Conservation (phyloP, 768 basidiomycete species). For the Naganishia kalamii region DNA sequence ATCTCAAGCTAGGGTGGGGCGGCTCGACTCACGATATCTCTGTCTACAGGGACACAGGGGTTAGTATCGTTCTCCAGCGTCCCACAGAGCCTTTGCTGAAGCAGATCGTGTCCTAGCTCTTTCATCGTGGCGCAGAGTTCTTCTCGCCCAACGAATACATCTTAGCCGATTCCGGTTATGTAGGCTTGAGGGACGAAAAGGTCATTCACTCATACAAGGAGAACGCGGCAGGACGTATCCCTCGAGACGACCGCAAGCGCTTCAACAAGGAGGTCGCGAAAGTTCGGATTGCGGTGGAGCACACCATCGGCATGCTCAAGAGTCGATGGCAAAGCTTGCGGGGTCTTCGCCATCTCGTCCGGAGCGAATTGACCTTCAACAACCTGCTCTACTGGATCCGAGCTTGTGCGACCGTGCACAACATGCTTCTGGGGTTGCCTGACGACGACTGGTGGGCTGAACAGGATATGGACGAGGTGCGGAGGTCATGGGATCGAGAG, state of each 20-base stretch:
- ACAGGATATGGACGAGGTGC: too few relatives aligned
- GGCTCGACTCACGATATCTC: neutral
- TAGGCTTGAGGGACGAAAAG: neutral
- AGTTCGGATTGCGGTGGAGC: neutral
- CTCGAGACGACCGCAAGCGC: neutral
- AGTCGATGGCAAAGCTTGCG: neutral
- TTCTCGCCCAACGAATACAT: neutral
- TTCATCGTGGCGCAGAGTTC: neutral
- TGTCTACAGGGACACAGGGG: neutral
- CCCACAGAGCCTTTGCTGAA: too few relatives aligned
- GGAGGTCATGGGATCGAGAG: too few relatives aligned
- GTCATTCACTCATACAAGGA: neutral
- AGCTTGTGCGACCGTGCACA: neutral
- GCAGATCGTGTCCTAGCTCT: neutral
- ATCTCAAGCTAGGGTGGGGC: neutral
- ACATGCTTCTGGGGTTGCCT: neutral
- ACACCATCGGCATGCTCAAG: neutral
- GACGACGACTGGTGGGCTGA: too few relatives aligned
- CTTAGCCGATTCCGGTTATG: neutral
- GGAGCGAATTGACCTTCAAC: neutral
- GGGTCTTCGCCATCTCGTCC: neutral
- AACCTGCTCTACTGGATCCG: neutral
- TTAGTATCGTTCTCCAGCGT: too few relatives aligned
- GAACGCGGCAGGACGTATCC: neutral
- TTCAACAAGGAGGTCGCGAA: neutral